phyloP scores from a whole-genome alignment of 306 rosid genomes.

The Acacia melanoxylon region DNA sequence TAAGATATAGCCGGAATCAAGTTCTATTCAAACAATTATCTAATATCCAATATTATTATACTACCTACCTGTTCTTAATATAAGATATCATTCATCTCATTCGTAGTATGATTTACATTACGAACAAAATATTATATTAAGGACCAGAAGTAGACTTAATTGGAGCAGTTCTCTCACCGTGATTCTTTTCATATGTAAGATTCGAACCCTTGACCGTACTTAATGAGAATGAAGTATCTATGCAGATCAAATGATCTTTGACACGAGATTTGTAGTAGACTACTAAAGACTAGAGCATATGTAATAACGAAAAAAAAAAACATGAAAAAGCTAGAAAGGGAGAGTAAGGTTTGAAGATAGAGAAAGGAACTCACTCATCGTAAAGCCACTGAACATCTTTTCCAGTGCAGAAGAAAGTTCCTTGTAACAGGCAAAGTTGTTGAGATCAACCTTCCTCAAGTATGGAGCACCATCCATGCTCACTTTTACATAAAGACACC shows the following conservation, averaged over 20 bases:
- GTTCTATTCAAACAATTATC: too few species aligned
- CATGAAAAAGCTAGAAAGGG: background rate
- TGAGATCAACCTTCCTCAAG: constrained; percentile 91
- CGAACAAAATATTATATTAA: too few species aligned
- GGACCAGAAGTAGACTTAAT: too few species aligned
- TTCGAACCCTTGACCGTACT: background rate
- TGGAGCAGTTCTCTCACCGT: background rate
- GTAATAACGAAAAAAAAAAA: background rate
- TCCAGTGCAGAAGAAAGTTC: constrained; percentile 91
- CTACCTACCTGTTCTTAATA: too few species aligned
- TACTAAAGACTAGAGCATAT: background rate
- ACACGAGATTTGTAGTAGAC: background rate
- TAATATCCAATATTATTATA: too few species aligned
- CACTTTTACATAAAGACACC: constrained; percentile 88
- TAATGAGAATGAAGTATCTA: background rate
- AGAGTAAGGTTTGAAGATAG: background rate
- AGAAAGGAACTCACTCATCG: constrained; percentile 66
- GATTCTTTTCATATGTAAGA: background rate
- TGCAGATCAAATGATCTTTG: background rate
- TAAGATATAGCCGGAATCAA: background rate
- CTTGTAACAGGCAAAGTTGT: constrained; percentile 65
- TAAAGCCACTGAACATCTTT: constrained; percentile 95
- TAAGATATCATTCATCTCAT: too few species aligned
- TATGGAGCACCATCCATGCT: constrained; percentile 99
- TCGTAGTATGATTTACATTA: too few species aligned